Base-by-base conservation (phyloP, 257 asterid species). In the Ligustrum vulgare region DNA sequence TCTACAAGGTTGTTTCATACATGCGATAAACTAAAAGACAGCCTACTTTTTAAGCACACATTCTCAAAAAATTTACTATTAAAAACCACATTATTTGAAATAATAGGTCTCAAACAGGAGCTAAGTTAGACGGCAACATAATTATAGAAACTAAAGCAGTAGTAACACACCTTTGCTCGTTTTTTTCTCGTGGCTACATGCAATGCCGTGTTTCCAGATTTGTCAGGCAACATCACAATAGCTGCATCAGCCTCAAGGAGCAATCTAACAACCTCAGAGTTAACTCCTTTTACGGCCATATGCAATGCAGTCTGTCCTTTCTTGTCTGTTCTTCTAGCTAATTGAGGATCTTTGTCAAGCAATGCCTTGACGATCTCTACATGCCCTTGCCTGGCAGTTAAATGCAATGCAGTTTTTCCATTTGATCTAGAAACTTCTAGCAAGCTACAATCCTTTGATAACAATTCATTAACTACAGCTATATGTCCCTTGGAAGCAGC, bases 301-400 rank as follows among this genome's bases (percentile, higher is more conserved):
- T 87, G 91, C 77, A 87, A 35, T 28, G 91, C 89, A 45, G 91
- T 87, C 81, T 87, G 91, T 41, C 89, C 87, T 75, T 87, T 87
- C 83, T 83, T 87, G 75, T 87, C 91, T 1, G 85, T 87, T 74
- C 89, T 78, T 56, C 89, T 80, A 41, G 89, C 89, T 73, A 87
- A 56, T 65, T 87, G 91, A 11, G 85, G 75, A 77, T 87, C 91
- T 72, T 49, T 83, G 33, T 79, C 86, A 49, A 87, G 91, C 85
- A 87, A 85, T 11, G 86, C 86, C 72, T 81, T 78, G 35, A 87
- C 88, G 35, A 87, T 77, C 35, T 81, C 87, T 63, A 75, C 89
- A 4, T 87, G 89, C 74, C 91, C 91, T 70, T 81, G 91, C 43
- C 91, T 82, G 64, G 89, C 91, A 73, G 91, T 87, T 62, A 87